Evolutionary conservation across 148 eudicot species (phyloP), one percentile per base, ranked within the genome.

Genomic region (Linanthus parryae): DNA sequence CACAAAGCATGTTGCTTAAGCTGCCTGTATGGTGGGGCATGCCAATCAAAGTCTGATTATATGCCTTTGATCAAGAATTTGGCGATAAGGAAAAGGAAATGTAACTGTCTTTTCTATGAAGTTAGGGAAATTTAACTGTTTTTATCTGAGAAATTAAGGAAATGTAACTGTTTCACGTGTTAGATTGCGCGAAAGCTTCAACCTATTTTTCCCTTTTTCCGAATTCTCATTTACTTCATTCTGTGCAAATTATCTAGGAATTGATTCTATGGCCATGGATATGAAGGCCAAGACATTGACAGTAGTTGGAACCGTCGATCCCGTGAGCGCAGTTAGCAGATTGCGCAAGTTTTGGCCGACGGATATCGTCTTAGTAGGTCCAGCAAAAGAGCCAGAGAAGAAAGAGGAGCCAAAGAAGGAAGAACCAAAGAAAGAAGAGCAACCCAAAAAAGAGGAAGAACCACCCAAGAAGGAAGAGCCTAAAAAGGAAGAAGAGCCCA

Each of bases 301-400:
- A 0, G 61, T 82, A 8, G 26, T 70, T 12, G 88, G 88, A 56
- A 66, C 65, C 0, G 83, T 71, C 10, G 88, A 82, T 64, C 88
- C 88, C 4, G 71, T 78, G 3, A 56, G 33, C 4, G 68, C 68
- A 2, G 81, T 69, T n/a, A 55, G 79, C 68, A 82, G 72, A 38
- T 23, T 82, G 59, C 70, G 78, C 46, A 78, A 72, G 52, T 49
- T 50, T 31, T 78, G 83, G 88, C 56, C 62, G 9, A 40, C 75
- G 2, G 54, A 72, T n/a, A 66, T 82, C 12, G 25, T 75, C 33
- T 51, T 65, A 2, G 81, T 80, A 8, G 85, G 81, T 8, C 85
- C 81, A 2, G 80, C 75, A 19, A 66, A 75, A 37, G 85, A 75
- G 59, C 76, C 75, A 1, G 65, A 73, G 52, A 70, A 70, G 62